Conservation (phyloP, 768 basidiomycete genomes). For the Leccinum subtestaceum region DNA sequence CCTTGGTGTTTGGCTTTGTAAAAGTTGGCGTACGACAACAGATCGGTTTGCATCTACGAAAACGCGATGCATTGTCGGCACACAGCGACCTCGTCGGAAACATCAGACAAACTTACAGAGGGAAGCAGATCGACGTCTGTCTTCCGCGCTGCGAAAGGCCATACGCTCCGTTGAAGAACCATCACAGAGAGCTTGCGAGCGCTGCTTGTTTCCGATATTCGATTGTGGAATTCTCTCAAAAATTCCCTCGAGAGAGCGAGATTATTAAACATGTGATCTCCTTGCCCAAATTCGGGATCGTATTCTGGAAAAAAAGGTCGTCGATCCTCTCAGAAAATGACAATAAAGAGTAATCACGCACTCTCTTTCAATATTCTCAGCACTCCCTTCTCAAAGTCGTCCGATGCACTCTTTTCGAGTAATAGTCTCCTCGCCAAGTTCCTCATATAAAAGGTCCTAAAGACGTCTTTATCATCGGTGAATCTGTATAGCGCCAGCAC, state of each 20-base stretch:
- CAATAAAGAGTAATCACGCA: conserved; percentile 36
- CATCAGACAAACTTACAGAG: conserved; percentile 37
- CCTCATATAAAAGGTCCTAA: conserved; percentile 88
- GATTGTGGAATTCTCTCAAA: conserved; percentile 61
- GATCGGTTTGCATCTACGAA: conserved; percentile 67
- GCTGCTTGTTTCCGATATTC: conserved; percentile 36
- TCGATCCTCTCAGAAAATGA: conserved; percentile 11
- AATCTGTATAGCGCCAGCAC: conserved; percentile 77
- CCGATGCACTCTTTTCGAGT: conserved; percentile 78
- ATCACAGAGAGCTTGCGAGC: conserved; percentile 63
- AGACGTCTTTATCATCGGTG: conserved; percentile 92
- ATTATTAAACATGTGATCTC: conserved; percentile 95
- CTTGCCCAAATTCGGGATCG: conserved; percentile 92
- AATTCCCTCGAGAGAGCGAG: conserved; percentile 72
- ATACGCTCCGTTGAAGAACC: conserved; percentile 84
- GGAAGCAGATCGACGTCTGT: conserved; percentile 52
- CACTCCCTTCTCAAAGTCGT: conserved; percentile 83
- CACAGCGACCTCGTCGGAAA: not conserved
- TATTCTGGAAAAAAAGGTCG: conserved; percentile 55
- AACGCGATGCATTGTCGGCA: conserved; percentile 9
- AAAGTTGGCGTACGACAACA: conserved; percentile 60
- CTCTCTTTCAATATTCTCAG: conserved; percentile 82
- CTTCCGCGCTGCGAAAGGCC: conserved; percentile 71
- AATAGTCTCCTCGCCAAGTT: conserved; percentile 84
- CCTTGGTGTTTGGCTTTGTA: conserved; percentile 80